A percentile compares a stretch with the other conserved stretches of the same genome.
These are phyloP conservation scores for Persicaria tinctoria DNA, from an alignment of 148 eudicot species.

Conservation along the genomic window DNA sequence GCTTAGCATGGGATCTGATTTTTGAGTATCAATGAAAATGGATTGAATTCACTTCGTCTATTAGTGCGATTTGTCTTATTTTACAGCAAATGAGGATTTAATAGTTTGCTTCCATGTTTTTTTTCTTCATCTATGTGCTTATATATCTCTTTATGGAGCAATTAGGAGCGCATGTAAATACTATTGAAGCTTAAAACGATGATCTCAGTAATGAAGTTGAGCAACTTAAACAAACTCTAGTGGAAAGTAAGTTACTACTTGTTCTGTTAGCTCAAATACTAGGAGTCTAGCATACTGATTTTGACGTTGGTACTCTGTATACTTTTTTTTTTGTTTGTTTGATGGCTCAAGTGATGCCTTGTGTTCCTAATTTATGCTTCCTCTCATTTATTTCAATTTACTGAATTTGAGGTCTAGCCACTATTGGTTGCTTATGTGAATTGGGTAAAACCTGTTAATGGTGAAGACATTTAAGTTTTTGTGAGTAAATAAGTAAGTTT, in stretches of 20 bases:
- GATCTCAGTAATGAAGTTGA: constrained; percentile 39
- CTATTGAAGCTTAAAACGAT: constrained; percentile 43
- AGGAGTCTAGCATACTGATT: no score
- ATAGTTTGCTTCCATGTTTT: neutral
- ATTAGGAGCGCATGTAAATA: constrained; percentile 42
- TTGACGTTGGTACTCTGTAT: no score
- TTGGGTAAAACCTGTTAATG: no score
- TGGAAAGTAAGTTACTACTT: no score
- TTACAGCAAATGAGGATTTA: neutral
- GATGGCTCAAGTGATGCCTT: no score
- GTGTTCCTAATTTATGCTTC: no score
- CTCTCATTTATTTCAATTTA: no score
- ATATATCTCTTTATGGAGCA: constrained; percentile 47
- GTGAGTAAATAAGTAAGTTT: neutral
- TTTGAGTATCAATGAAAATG: neutral
- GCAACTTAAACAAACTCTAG: constrained; percentile 30
- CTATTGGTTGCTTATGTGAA: no score
- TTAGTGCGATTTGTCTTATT: neutral
- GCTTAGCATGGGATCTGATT: neutral
- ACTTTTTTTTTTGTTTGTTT: no score
- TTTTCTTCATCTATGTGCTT: constrained; percentile 8
- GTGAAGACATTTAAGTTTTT: neutral
- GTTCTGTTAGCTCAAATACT: no score
- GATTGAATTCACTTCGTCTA: neutral
- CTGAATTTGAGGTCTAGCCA: no score